Conservation (phyloP, 345 rosid species). For the Conringia planisiliqua region DNA sequence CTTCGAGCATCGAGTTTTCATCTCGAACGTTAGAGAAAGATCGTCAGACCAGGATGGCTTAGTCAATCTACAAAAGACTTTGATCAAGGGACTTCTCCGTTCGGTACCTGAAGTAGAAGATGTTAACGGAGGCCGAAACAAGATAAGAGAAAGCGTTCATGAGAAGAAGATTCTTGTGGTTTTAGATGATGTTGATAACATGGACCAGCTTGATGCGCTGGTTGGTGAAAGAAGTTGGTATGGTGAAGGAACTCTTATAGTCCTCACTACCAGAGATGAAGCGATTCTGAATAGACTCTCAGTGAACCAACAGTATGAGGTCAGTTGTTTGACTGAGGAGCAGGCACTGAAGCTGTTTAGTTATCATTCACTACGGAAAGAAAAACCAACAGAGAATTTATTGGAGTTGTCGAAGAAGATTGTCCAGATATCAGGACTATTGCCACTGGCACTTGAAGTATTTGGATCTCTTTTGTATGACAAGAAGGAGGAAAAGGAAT, state of each 20-base stretch:
- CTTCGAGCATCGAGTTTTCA: conserved; percentile 33
- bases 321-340: conserved; percentile 36
- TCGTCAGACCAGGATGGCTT: conserved; percentile 28
- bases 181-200: conserved; percentile 56
- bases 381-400: conserved; percentile 38
- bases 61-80: conserved; percentile 38
- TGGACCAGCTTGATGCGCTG: conserved; percentile 42
- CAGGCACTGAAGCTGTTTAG: conserved; percentile 52
- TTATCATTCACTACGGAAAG: conserved; percentile 56
- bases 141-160: conserved; percentile 18
- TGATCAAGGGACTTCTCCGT: conserved; percentile 32
- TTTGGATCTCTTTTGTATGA: conserved; percentile 58
- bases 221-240: conserved; percentile 47
- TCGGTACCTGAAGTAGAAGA: not conserved
- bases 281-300: conserved; percentile 28
- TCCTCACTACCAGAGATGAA: conserved; percentile 59
- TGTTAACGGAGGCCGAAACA: conserved; percentile 17
- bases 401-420: conserved; percentile 38
- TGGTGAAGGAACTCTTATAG: conserved; percentile 46
- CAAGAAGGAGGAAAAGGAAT: conserved; percentile 41
- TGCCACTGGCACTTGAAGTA: conserved; percentile 76
- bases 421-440: conserved; percentile 40
- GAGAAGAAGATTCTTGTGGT: conserved; percentile 44
- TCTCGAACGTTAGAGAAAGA: conserved; percentile 33
- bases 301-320: conserved; percentile 43